A percentile compares a stretch with the other conserved stretches of the same genome.
phyloP scores from a whole-genome alignment of 2,329 filamentous ascomycete species.

The Aureobasidium sp. region DNA sequence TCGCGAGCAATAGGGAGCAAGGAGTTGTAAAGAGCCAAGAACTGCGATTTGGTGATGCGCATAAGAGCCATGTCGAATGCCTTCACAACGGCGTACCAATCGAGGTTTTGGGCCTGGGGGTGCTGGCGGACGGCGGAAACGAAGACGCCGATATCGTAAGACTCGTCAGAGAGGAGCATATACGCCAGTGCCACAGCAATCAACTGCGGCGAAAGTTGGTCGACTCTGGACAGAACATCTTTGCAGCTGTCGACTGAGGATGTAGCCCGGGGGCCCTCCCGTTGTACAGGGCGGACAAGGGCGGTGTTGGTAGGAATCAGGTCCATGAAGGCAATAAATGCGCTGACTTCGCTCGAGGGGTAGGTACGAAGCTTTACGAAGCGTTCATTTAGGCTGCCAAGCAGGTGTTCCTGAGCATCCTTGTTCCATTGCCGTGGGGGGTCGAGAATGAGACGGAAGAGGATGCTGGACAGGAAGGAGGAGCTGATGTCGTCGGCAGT shows the following conservation, averaged over 20 bases:
- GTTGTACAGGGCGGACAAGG: constrained; percentile 61
- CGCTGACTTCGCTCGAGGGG: constrained; percentile 64
- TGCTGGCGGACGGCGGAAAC: constrained; percentile 52
- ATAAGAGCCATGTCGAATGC: constrained; percentile 75
- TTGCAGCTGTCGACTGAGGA: constrained; percentile 63
- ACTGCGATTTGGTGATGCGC: constrained; percentile 70
- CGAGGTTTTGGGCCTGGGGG: constrained; percentile 49
- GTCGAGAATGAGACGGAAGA: constrained; percentile 81
- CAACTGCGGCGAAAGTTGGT: constrained; percentile 59
- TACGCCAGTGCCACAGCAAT: constrained; percentile 73
- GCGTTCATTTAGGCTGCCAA: constrained; percentile 58
- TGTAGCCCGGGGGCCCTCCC: constrained; percentile 67
- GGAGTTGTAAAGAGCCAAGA: constrained; percentile 72
- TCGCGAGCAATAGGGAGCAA: constrained; percentile 64
- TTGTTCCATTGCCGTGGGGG: constrained; percentile 82
- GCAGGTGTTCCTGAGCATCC: constrained; percentile 61
- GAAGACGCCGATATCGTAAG: constrained; percentile 61
- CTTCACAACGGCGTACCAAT: constrained; percentile 64
- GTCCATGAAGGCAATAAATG: constrained; percentile 62
- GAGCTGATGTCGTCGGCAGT: constrained; percentile 56
- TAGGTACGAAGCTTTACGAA: constrained; percentile 58
- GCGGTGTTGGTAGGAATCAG: constrained; percentile 52
- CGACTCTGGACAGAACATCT: constrained; percentile 50
- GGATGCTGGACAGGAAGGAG: constrained; percentile 67
- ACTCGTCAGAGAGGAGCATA: constrained; percentile 56